Evolutionary conservation across 1,139 yeast species (phyloP).

Genomic region (Diutina neorugosa): DNA sequence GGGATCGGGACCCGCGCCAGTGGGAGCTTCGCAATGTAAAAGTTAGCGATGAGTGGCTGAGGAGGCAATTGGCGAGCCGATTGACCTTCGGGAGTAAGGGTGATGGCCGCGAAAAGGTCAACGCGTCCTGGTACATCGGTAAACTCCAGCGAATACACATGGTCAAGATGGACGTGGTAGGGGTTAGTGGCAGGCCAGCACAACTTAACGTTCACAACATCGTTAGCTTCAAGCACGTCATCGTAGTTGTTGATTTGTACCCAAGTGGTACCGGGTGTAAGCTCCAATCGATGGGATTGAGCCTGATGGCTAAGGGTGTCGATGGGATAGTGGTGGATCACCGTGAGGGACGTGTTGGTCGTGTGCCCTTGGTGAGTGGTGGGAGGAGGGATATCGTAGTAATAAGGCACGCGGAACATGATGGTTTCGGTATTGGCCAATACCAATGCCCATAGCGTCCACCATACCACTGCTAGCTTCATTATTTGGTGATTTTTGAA

Average conservation of each 20-base stretch:
- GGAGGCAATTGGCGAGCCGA: background rate
- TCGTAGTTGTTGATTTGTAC: background rate
- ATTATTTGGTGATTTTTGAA: background rate
- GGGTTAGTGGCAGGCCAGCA: constrained; percentile 4
- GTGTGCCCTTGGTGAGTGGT: background rate
- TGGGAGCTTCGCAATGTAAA: background rate
- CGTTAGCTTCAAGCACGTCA: background rate
- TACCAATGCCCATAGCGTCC: background rate
- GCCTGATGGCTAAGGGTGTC: background rate
- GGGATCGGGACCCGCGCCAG: background rate
- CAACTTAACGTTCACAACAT: background rate
- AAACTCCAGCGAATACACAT: background rate
- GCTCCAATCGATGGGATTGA: background rate
- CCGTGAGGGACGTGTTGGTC: background rate
- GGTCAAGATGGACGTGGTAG: background rate
- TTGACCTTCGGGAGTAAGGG: background rate
- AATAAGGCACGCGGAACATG: background rate
- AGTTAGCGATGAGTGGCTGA: background rate
- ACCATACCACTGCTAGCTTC: background rate
- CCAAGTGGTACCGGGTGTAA: background rate
- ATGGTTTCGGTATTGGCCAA: constrained; percentile 1
- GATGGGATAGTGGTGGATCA: constrained; percentile 3
- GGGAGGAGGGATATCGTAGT: background rate
- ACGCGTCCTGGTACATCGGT: background rate
- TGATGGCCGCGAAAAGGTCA: background rate